Evolutionary conservation across 768 basidiomycete genomes (phyloP), one percentile per base, ranked within the genome.

Genomic region (Collybia sp.): DNA sequence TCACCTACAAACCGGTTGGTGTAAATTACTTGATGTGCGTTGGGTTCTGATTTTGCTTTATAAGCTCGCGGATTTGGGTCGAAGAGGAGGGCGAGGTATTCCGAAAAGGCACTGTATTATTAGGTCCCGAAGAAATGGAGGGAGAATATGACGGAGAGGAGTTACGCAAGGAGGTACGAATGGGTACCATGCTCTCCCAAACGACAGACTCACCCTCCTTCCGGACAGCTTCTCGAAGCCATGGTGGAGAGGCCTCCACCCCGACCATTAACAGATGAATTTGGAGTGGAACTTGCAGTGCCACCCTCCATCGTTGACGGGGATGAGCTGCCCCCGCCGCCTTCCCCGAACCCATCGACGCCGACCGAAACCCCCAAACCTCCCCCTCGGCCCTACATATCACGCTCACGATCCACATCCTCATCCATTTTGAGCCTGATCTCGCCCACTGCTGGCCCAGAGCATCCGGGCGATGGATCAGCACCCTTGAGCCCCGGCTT

Each of bases 1-100:
- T 71, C 73, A 18, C 71, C 73, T 8, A 76, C 54, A 50, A 64
- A 83, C 52, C 65, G 80, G 84, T 85, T 43, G 53, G 76, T 64
- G 38, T 46, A 17, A 38, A 10, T 10, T 30, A 20, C 5, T 38
- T 20, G 17, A 20, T 38, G 15, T 47, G 25, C 53, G 20, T 42
- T 49, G 18, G 35, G n/a, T 35, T 30, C 15, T 34, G 12, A 25
- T 4, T 25, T n/a, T n/a, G 9, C 13, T 37, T 34, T 50, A n/a
- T 10, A 43, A 86, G 88, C 40, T 88, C 86, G 18, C 73, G 82
- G 52, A 82, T 75, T 43, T 90, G 88, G 85, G 86, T 94, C 0
- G 88, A 83, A 45, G 96, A 98, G 61, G 96, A 99, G 61, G 93
- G 93, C 0, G 95, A 98, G 65, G 87, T 98, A 34, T 97, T 97